A percentile compares a stretch with the other conserved stretches of the same genome.
Evolutionary conservation across 345 rosid genomes (phyloP).

Genomic region (Eucalyptus polybractea): DNA sequence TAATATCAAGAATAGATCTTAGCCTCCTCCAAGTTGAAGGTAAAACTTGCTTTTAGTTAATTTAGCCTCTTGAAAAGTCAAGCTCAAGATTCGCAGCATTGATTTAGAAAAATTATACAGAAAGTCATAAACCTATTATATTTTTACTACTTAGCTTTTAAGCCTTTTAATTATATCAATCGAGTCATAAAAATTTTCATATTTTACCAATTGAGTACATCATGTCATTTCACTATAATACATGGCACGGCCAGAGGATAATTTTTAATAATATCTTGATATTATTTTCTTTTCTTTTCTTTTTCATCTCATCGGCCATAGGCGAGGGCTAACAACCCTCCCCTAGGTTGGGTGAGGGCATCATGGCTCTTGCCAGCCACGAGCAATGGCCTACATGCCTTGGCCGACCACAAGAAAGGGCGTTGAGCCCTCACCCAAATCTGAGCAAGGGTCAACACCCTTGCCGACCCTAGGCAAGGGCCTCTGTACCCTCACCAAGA

Average conservation of each 20-base stretch:
- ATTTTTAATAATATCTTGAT: too few species aligned
- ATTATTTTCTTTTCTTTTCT: accelerated
- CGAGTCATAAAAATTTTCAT: accelerated
- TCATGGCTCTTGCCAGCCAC: not conserved
- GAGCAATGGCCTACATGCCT: not conserved
- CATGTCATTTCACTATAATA: not conserved
- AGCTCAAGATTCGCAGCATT: not conserved
- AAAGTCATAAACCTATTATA: too few species aligned
- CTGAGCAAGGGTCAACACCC: not conserved
- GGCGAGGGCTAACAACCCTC: not conserved
- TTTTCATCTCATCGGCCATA: not conserved
- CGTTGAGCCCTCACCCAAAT: not conserved
- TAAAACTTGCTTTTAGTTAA: not conserved
- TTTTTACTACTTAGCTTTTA: too few species aligned
- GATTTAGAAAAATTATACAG: not conserved
- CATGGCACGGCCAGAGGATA: accelerated
- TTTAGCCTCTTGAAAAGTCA: not conserved
- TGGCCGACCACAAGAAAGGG: not conserved
- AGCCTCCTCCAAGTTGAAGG: not conserved
- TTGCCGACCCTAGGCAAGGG: accelerated
- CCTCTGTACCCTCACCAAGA: not conserved
- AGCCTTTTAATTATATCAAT: too few species aligned
- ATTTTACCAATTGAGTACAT: too few species aligned
- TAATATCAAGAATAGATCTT: not conserved
- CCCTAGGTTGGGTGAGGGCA: not conserved